A percentile compares a stretch with the other conserved stretches of the same genome.
These are phyloP conservation scores for Aureobasidium uvarum DNA, from an alignment of 2,329 filamentous ascomycete genomes.

Conservation along the genomic window DNA sequence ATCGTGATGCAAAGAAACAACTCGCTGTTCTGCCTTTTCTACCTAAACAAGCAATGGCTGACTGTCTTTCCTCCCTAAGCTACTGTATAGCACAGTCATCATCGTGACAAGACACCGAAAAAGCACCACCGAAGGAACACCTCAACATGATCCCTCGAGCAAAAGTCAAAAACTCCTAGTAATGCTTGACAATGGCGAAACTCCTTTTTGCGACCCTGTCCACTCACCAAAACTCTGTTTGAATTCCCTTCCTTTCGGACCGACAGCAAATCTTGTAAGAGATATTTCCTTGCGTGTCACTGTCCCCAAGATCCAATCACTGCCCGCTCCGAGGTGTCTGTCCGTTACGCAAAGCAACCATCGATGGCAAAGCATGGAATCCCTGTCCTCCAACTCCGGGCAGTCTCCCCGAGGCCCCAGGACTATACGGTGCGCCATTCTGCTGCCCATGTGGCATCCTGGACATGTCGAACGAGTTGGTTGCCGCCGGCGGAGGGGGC, in stretches of 20 bases:
- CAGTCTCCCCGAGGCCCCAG: constrained; percentile 7
- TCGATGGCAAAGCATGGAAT: constrained; percentile 14
- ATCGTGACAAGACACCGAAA: not conserved
- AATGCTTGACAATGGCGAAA: constrained; percentile 11
- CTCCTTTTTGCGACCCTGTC: not conserved
- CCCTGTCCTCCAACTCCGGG: constrained; percentile 14
- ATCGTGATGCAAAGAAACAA: not conserved
- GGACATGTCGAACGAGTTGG: constrained; percentile 30
- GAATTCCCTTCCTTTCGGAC: not conserved
- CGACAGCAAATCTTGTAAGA: not conserved
- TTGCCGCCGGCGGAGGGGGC: constrained; percentile 49
- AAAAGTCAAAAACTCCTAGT: constrained; percentile 3
- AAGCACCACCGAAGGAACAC: not conserved
- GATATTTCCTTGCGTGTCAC: not conserved
- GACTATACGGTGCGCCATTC: constrained; percentile 7
- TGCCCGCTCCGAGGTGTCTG: constrained; percentile 6
- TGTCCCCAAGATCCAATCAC: not conserved
- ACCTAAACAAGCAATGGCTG: not conserved
- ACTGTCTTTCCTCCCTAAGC: not conserved
- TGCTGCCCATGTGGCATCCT: constrained; percentile 24
- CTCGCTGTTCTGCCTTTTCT: not conserved
- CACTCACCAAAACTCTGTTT: not conserved
- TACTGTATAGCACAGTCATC: not conserved
- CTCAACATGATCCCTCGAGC: not conserved
- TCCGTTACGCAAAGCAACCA: constrained; percentile 17